Percentiles rank a stretch among this genome's conserved stretches.
Conservation (phyloP, 2,329 filamentous ascomycete species). For the Penicillium glabrum region DNA sequence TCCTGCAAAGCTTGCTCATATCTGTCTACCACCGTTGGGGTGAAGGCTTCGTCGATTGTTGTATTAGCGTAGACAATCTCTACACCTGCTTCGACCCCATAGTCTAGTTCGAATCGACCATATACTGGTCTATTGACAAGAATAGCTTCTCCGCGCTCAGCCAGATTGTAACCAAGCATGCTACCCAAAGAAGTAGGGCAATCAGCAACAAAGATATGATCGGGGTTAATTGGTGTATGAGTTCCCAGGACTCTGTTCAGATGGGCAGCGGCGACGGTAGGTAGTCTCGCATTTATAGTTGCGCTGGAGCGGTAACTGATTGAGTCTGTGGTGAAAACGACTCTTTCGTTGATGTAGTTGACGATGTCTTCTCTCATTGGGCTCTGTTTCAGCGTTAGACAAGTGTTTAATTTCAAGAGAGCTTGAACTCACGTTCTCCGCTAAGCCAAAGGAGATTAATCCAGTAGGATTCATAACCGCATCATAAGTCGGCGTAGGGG, state of each 20-base stretch:
- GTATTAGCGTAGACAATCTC: constrained; percentile 42
- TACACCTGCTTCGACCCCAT: constrained; percentile 45
- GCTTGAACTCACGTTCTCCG: constrained; percentile 33
- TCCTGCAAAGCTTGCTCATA: constrained; percentile 40
- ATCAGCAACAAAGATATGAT: constrained; percentile 42
- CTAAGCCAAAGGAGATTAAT: constrained; percentile 36
- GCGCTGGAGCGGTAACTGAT: constrained; percentile 45
- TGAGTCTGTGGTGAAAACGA: constrained; percentile 30
- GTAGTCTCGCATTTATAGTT: constrained; percentile 39
- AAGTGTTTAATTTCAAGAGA: not conserved
- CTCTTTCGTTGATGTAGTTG: constrained; percentile 39
- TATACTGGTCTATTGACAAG: constrained; percentile 50
- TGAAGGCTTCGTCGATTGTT: constrained; percentile 39
- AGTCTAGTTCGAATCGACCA: constrained; percentile 50
- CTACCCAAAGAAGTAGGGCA: constrained; percentile 45
- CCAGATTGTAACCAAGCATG: constrained; percentile 44
- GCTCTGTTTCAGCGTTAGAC: constrained; percentile 22
- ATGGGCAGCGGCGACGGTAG: constrained; percentile 40
- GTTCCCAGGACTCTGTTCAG: constrained; percentile 46
- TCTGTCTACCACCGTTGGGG: constrained; percentile 26
- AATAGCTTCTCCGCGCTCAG: constrained; percentile 48
- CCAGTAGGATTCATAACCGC: constrained; percentile 31
- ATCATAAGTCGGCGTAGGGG: constrained; percentile 26
- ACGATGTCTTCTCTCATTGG: constrained; percentile 39
- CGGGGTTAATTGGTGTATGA: constrained; percentile 29